phyloP scores from a whole-genome alignment of 805 yeast species.

The Vanderwaltozyma verrucispora region DNA sequence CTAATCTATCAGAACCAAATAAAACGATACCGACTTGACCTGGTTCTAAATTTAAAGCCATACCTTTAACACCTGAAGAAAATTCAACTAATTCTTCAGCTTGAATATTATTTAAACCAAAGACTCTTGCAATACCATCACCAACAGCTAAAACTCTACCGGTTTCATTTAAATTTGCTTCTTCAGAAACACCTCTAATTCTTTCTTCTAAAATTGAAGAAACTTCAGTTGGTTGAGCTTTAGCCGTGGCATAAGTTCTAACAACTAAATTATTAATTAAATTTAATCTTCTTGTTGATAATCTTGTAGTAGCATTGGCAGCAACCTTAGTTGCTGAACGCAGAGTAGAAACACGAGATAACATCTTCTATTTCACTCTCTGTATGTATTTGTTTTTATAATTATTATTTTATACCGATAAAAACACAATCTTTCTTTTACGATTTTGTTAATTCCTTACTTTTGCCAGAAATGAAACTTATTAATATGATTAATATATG shows the following conservation, averaged over 20 bases:
- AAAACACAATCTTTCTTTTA: too few species aligned
- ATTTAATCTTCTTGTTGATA: too few species aligned
- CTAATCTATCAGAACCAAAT: constrained; percentile 98
- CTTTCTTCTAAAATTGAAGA: constrained; percentile 98
- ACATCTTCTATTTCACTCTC: constrained; percentile 36
- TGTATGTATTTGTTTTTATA: background rate
- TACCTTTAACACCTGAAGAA: constrained; percentile 99
- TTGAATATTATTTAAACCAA: constrained; percentile 98
- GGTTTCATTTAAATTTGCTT: constrained; percentile 96
- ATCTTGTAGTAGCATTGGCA: too few species aligned
- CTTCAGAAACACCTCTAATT: constrained; percentile 98
- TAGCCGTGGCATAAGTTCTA: constrained; percentile 62
- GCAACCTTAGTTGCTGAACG: constrained; percentile 80
- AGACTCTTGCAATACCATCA: constrained; percentile 99
- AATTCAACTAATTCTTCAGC: constrained; percentile 99
- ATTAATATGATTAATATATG: too few species aligned
- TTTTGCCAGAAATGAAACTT: too few species aligned
- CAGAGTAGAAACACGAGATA: constrained; percentile 75
- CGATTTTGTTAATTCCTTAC: too few species aligned
- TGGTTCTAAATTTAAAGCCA: constrained; percentile 99
- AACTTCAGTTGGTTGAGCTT: constrained; percentile 99
- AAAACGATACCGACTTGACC: constrained; percentile 99
- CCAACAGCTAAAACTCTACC: constrained; percentile 99
- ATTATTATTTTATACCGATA: too few species aligned
- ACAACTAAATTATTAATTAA: too few species aligned